Conservation (phyloP, 257 asterid genomes). For the Capsicum baccatum region DNA sequence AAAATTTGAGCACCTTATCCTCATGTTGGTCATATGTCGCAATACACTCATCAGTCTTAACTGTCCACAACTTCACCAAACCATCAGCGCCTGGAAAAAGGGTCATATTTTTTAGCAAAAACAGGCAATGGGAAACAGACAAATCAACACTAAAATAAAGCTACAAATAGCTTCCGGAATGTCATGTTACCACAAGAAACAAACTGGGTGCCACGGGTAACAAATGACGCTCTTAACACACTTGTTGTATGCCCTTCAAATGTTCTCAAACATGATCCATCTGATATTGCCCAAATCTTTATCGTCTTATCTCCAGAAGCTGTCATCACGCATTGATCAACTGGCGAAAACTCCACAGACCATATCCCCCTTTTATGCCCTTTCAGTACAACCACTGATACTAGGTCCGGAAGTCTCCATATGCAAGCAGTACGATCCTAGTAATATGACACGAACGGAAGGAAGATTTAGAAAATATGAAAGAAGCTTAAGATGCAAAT, state of each 20-base stretch:
- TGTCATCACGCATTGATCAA: slow-evolving; percentile 93
- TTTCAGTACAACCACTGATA: slow-evolving; percentile 68
- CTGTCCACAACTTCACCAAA: slow-evolving; percentile 95
- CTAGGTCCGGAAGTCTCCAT: slow-evolving; percentile 95
- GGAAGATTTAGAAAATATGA: slow-evolving; percentile 25
- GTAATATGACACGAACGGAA: slow-evolving; percentile 38
- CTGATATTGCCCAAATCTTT: slow-evolving; percentile 91
- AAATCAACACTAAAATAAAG: slow-evolving; percentile 1
- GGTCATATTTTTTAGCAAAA: slow-evolving; percentile 30
- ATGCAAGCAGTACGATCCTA: slow-evolving; percentile 97
- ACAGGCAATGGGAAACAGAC: slow-evolving; percentile 18
- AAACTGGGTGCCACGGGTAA: slow-evolving; percentile 89
- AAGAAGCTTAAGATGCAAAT: slow-evolving; percentile 4
- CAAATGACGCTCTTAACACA: slow-evolving; percentile 86
- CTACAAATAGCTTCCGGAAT: slow-evolving; percentile 22
- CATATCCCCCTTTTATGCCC: slow-evolving; percentile 98
- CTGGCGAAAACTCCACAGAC: slow-evolving; percentile 99
- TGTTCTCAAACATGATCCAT: slow-evolving; percentile 91
- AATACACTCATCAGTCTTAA: slow-evolving; percentile 83
- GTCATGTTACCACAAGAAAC: slow-evolving; percentile 80
- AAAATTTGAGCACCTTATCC: slow-evolving; percentile 67
- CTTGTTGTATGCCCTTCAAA: slow-evolving; percentile 96
- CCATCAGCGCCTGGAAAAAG: slow-evolving; percentile 84
- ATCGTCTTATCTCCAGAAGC: slow-evolving; percentile 95
- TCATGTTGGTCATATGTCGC: slow-evolving; percentile 97